A percentile compares a stretch with the other conserved stretches of the same genome.
phyloP scores from a whole-genome alignment of 495 filamentous ascomycete species.

The Beverwykella pulmonaria region DNA sequence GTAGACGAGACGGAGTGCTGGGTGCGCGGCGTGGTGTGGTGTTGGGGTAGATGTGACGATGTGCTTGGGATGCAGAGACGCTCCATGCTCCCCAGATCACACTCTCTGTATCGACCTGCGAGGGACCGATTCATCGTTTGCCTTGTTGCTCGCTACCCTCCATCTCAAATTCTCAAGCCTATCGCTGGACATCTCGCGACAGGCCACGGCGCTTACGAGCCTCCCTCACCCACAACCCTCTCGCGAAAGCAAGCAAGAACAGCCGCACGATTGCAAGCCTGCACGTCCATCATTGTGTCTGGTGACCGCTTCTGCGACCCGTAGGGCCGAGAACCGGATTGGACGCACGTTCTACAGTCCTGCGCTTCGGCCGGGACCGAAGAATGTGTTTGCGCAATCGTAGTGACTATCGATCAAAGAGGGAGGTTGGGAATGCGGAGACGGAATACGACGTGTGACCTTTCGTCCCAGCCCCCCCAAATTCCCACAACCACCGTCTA shows the following conservation, averaged over 20 bases:
- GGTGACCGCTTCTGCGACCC: slow-evolving; percentile 37
- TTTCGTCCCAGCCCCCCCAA: slow-evolving; percentile 12
- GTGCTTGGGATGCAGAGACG: slow-evolving; percentile 5
- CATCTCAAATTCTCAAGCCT: slow-evolving; percentile 3
- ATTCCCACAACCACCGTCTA: not conserved
- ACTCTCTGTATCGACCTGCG: not conserved
- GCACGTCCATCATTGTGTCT: slow-evolving; percentile 1
- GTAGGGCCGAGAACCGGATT: slow-evolving; percentile 20
- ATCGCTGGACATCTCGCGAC: not conserved
- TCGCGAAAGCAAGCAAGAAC: slow-evolving; percentile 27
- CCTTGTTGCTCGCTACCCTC: not conserved
- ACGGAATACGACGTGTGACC: slow-evolving; percentile 20
- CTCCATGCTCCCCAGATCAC: slow-evolving; percentile 19
- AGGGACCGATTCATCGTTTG: not conserved
- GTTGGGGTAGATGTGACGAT: slow-evolving; percentile 1
- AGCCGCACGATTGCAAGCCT: slow-evolving; percentile 7
- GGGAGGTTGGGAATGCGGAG: slow-evolving; percentile 11
- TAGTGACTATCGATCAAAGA: not conserved
- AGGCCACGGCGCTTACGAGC: slow-evolving; percentile 27
- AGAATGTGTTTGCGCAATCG: slow-evolving; percentile 12
- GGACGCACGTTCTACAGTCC: not conserved
- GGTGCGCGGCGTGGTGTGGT: not conserved
- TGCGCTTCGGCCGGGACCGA: slow-evolving; percentile 15
- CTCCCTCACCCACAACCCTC: not conserved
- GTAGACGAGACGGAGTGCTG: not conserved